phyloP scores from a whole-genome alignment of 2,329 filamentous ascomycete species.

The Aurifilum marmelostoma region DNA sequence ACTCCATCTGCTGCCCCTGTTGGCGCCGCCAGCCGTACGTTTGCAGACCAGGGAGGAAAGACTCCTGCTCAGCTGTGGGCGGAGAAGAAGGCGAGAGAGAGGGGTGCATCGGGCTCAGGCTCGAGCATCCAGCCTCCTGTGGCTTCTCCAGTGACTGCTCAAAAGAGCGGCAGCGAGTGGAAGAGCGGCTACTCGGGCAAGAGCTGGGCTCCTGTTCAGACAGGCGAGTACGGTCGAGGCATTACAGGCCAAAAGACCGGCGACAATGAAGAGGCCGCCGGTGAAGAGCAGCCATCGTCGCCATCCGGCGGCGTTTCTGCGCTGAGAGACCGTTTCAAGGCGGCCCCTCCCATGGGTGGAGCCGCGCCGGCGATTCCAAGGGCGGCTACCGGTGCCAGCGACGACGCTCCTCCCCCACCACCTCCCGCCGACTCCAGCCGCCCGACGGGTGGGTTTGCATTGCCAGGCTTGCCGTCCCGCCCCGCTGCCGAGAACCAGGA shows the following conservation, averaged over 20 bases:
- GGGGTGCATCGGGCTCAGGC: slow-evolving; percentile 54
- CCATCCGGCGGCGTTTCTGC: slow-evolving; percentile 70
- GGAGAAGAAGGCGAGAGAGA: slow-evolving; percentile 89
- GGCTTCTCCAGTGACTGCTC: slow-evolving; percentile 62
- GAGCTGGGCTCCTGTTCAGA: slow-evolving; percentile 84
- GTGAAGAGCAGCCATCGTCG: slow-evolving; percentile 56
- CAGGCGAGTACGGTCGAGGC: slow-evolving; percentile 69
- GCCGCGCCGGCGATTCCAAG: slow-evolving; percentile 40
- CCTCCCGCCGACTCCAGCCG: slow-evolving; percentile 64
- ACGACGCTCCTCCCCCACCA: slow-evolving; percentile 61
- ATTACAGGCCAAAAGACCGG: slow-evolving; percentile 67
- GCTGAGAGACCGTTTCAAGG: slow-evolving; percentile 82
- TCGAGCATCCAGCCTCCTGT: slow-evolving; percentile 47
- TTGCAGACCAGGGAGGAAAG: slow-evolving; percentile 93
- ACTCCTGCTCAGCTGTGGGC: slow-evolving; percentile 97
- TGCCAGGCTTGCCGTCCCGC: slow-evolving; percentile 74
- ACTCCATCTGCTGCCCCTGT: slow-evolving; percentile 65
- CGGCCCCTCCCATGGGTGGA: slow-evolving; percentile 69
- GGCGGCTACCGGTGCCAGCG: slow-evolving; percentile 43
- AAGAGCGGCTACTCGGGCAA: slow-evolving; percentile 91
- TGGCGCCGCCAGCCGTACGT: slow-evolving; percentile 84
- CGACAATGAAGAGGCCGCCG: slow-evolving; percentile 47
- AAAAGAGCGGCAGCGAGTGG: slow-evolving; percentile 81
- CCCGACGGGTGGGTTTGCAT: slow-evolving; percentile 74
- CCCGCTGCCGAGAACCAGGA: slow-evolving; percentile 59